These are phyloP conservation scores for Chytriomyces confervae DNA, from an alignment of 192 early-diverging fungal genomes.

Conservation along the genomic window DNA sequence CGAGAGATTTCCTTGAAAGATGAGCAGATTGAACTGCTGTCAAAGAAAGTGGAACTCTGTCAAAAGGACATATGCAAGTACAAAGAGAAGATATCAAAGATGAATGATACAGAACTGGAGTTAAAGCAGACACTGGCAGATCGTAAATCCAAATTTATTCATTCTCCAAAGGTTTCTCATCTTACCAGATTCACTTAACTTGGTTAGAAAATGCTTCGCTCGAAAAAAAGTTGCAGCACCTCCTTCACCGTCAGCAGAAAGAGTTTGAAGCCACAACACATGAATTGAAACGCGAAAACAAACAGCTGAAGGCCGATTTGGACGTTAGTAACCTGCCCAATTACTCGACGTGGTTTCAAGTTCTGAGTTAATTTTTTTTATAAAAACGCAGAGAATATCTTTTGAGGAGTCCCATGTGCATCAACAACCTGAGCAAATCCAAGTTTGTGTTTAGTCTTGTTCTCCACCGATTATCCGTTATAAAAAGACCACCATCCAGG, in stretches of 20 bases:
- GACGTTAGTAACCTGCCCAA: background rate
- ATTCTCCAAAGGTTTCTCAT: background rate
- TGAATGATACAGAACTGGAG: constrained; percentile 3
- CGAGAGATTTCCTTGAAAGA: background rate
- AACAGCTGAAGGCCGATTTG: background rate
- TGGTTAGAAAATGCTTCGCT: constrained; percentile 1
- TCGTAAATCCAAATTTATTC: background rate
- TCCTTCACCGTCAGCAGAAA: constrained; percentile 7
- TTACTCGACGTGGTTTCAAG: no score
- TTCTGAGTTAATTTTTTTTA: no score
- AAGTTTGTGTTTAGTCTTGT: no score
- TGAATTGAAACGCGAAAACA: background rate
- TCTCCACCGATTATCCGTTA: no score
- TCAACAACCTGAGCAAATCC: no score
- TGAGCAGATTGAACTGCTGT: background rate
- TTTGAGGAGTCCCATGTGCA: no score
- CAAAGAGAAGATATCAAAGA: constrained; percentile 20
- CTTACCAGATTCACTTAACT: background rate
- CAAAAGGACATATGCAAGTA: background rate
- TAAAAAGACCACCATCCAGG: no score
- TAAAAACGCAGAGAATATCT: no score
- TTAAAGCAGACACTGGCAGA: constrained; percentile 9
- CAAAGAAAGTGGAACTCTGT: background rate
- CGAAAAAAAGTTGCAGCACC: constrained; percentile 2
- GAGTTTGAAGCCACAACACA: constrained; percentile 15